Base-by-base conservation (phyloP, 1,284 basidiomycete species). In the Cryptococcus deneoformans region DNA sequence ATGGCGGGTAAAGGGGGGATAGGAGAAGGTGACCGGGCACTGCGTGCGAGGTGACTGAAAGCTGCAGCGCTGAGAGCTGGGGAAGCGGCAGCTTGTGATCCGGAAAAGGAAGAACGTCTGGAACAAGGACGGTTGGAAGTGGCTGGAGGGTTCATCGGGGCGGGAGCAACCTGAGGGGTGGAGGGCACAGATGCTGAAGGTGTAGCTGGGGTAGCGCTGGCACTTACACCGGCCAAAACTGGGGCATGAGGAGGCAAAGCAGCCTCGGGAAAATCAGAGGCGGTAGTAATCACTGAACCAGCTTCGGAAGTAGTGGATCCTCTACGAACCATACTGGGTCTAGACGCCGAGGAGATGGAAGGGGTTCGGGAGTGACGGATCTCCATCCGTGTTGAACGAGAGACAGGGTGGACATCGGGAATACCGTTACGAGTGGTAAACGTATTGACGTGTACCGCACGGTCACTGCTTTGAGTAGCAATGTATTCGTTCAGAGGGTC, bases 401-500 rank as follows among this genome's bases (percentile, higher is more conserved):
- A 73, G 11, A 77, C 69, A 3, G 78, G 77, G 67, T 94, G 90
- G 2, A 89, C 87, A 67, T 93, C 92, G 59, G 93, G 86, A 6
- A 80, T 77, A n/a, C 88, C 88, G 50, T 87, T 84, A 65, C 88
- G 88, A 59, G 84, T 85, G 9, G 84, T 84, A 63, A 94, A 86
- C 58, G 83, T 85, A 76, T 93, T 91, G 62, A 95, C 86, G 69
- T 92, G 89, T 82, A 96, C 91, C 9, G 89, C 87, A 40, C 93
- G 84, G 77, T 96, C 92, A 67, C 88, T 91, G 75, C 89, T 91
- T 73, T 96, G 94, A 0, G 93, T 96, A 2, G 93, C 92, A 63
- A 97, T 89, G 71, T 89, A 96, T 73, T 94, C 90, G 72, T 94
- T 92, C 65, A 95, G 78, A 1, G 93, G 93, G 65, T 97, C 93